Evolutionary conservation across 2,329 filamentous ascomycete species (phyloP).

Genomic region (Ophiostoma triangulosporum): DNA sequence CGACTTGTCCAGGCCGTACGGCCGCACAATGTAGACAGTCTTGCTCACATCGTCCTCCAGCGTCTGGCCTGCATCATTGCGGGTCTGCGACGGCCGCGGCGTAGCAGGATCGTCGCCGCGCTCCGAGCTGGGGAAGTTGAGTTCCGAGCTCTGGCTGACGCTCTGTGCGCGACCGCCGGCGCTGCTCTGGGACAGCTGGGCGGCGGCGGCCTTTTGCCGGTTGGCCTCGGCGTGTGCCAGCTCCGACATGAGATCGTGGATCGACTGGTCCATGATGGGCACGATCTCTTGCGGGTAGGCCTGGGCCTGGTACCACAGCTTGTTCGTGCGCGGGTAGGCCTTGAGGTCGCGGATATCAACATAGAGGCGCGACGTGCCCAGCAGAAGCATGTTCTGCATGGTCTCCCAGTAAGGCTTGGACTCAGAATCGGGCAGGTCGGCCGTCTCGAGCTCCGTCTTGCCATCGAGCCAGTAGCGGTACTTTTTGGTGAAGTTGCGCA

Average conservation of each 20-base stretch:
- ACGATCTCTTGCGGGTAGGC: constrained; percentile 94
- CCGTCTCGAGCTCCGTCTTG: constrained; percentile 61
- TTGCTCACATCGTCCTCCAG: constrained; percentile 72
- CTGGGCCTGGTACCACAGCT: constrained; percentile 90
- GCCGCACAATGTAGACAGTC: constrained; percentile 71
- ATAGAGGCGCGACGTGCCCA: constrained; percentile 75
- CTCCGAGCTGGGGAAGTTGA: constrained; percentile 70
- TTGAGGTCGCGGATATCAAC: constrained; percentile 82
- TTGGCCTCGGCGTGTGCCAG: constrained; percentile 70
- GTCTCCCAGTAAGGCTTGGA: constrained; percentile 74
- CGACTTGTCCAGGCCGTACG: constrained; percentile 73
- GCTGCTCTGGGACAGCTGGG: constrained; percentile 3
- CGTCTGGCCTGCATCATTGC: constrained; percentile 22
- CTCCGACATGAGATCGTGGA: constrained; percentile 89
- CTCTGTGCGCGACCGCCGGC: constrained; percentile 14
- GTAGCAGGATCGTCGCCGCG: constrained; percentile 37
- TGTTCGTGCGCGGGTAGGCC: constrained; percentile 79
- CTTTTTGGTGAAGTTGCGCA: constrained; percentile 82
- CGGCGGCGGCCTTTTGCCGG: constrained; percentile 38
- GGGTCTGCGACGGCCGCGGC: constrained; percentile 28
- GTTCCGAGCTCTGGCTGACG: constrained; percentile 50
- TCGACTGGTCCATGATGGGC: constrained; percentile 85
- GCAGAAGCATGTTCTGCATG: constrained; percentile 78
- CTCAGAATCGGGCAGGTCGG: constrained; percentile 55
- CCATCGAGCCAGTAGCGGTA: constrained; percentile 88